phyloP scores from a whole-genome alignment of 1,284 basidiomycete species.

The Ganoderma boninense region DNA sequence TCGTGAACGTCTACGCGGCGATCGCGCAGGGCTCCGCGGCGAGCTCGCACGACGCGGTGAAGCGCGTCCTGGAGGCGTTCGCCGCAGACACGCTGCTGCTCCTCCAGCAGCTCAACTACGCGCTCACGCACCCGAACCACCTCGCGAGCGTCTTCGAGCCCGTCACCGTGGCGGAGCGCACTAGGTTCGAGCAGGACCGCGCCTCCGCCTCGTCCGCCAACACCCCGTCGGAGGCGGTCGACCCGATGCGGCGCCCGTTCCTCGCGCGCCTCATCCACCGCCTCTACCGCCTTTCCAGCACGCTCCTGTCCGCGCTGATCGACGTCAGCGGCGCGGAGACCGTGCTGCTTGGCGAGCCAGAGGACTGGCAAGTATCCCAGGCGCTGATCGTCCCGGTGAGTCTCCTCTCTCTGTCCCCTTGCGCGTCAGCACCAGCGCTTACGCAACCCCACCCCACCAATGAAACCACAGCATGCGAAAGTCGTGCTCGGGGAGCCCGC shows the following conservation, averaged over 20 bases:
- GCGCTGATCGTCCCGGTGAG: constrained; percentile 80
- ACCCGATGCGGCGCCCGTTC: constrained; percentile 71
- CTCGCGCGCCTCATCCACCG: constrained; percentile 74
- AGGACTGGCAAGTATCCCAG: constrained; percentile 75
- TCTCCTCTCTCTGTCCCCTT: no score
- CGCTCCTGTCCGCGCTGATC: constrained; percentile 75
- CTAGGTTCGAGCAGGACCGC: constrained; percentile 67
- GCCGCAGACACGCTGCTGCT: constrained; percentile 72
- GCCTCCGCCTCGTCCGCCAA: constrained; percentile 37
- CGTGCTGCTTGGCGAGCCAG: constrained; percentile 70
- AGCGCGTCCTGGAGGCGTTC: constrained; percentile 74
- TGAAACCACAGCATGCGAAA: constrained; percentile 79
- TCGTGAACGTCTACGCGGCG: constrained; percentile 78
- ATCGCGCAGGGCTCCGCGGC: constrained; percentile 65
- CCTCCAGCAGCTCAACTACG: constrained; percentile 90
- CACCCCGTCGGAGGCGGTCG: constrained; percentile 56
- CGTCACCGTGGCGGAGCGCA: constrained; percentile 78
- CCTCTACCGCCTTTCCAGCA: constrained; percentile 73
- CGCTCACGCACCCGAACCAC: constrained; percentile 90
- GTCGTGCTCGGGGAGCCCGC: constrained; percentile 80
- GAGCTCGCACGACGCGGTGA: constrained; percentile 55
- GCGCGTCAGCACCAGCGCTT: no score
- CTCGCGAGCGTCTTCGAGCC: constrained; percentile 85
- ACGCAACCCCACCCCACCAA: no score
- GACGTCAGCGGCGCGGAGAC: constrained; percentile 75